phyloP scores from a whole-genome alignment of 305 asterid genomes.

The Solanum aculeatissimum region DNA sequence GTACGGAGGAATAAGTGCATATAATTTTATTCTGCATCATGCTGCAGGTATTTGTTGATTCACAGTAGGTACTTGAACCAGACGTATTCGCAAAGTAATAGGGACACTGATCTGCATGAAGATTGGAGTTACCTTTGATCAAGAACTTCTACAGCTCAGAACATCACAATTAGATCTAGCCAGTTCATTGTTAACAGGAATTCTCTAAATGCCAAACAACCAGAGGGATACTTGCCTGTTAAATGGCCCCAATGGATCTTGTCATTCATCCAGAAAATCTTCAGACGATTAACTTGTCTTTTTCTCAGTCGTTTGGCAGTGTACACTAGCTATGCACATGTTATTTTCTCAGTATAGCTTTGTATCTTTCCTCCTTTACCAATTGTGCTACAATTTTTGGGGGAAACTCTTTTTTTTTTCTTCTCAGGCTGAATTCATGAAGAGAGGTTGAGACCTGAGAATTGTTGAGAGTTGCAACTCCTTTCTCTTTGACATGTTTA shows the following conservation, averaged over 20 bases:
- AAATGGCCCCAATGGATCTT: background rate
- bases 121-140: background rate
- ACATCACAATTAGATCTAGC: background rate
- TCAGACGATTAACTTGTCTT: background rate
- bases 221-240: background rate
- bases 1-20: background rate
- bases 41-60: conserved; percentile 12
- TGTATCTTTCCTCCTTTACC: background rate
- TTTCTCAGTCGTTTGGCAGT: background rate
- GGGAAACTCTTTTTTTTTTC: background rate
- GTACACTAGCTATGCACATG: background rate
- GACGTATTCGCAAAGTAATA: background rate
- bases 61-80: background rate
- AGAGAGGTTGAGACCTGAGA: background rate
- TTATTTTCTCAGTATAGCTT: background rate
- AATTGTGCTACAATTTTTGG: background rate
- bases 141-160: background rate
- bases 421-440: background rate
- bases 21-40: background rate
- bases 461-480: background rate
- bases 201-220: background rate
- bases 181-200: background rate
- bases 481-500: background rate
- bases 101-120: background rate
- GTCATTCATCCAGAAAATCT: background rate